Percentiles rank a stretch among this genome's conserved stretches.
These are phyloP conservation scores for Actinomucor elegans DNA, from an alignment of 371 early-diverging fungal species.

Conservation along the genomic window DNA sequence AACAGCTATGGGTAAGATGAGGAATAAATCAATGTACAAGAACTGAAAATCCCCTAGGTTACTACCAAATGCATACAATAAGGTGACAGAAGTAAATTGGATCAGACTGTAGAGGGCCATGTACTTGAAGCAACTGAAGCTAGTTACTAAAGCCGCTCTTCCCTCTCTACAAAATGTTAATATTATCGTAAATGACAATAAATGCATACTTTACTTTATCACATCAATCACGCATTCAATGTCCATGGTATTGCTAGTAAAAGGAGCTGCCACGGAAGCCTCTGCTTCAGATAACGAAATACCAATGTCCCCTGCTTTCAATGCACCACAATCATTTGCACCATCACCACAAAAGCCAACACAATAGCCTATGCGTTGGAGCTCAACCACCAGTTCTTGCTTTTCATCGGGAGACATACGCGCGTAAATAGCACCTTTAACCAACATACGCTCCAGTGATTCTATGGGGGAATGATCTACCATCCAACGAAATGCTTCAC, in stretches of 20 bases:
- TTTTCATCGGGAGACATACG: constrained; percentile 99
- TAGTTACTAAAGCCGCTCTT: constrained; percentile 96
- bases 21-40: constrained; percentile 84
- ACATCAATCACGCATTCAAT: constrained; percentile 92
- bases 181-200: not conserved
- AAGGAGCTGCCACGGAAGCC: constrained; percentile 97
- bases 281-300: constrained; percentile 97
- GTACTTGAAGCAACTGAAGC: constrained; percentile 97
- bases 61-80: constrained; percentile 83
- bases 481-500: constrained; percentile 94
- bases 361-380: constrained; percentile 89
- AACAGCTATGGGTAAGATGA: constrained; percentile 91
- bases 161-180: constrained; percentile 75
- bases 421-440: constrained; percentile 93
- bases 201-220: constrained; percentile 60
- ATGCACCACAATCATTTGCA: constrained; percentile 99
- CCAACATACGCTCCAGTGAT: constrained; percentile 79
- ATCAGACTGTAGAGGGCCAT: constrained; percentile 93
- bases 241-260: constrained; percentile 87
- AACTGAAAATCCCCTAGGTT: constrained; percentile 94
- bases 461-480: constrained; percentile 77
- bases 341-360: constrained; percentile 99
- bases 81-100: constrained; percentile 88
- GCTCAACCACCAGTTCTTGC: constrained; percentile 85
- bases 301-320: constrained; percentile 98